phyloP scores from a whole-genome alignment of 345 rosid genomes.

The Linum tenue region DNA sequence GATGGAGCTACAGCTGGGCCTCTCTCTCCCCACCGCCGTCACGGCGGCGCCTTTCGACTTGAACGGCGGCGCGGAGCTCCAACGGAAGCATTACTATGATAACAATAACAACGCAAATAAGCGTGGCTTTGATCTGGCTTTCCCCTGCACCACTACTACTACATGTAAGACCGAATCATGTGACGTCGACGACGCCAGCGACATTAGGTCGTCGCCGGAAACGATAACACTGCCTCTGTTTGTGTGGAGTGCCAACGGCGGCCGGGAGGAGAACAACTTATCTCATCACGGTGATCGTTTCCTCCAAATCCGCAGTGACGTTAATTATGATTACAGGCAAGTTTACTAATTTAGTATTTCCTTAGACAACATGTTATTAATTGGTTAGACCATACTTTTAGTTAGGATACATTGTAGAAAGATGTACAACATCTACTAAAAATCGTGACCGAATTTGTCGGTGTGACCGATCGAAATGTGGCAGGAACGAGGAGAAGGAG shows the following conservation, averaged over 20 bases:
- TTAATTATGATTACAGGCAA: no score
- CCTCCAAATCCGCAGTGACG: no score
- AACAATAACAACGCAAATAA: slow-evolving; percentile 11
- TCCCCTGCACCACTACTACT: background rate
- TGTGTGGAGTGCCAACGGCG: slow-evolving; percentile 35
- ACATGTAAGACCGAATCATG: no score
- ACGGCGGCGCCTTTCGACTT: slow-evolving; percentile 13
- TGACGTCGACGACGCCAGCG: background rate
- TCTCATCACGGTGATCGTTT: no score
- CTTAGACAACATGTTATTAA: no score
- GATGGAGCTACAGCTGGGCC: slow-evolving; percentile 50
- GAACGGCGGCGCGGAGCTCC: slow-evolving; percentile 1
- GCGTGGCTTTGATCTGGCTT: slow-evolving; percentile 29
- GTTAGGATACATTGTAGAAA: no score
- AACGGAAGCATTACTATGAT: slow-evolving; percentile 2
- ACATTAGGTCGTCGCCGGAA: background rate
- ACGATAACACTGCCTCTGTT: slow-evolving; percentile 16
- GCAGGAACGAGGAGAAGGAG: background rate
- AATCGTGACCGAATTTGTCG: no score
- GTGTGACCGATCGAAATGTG: background rate
- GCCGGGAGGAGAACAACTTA: slow-evolving; percentile 8
- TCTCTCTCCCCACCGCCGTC: slow-evolving; percentile 28
- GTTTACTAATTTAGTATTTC: no score
- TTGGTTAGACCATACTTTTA: no score
- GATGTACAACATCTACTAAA: no score